Conservation (phyloP, 2,329 filamentous ascomycete species). For the Monosporascus ibericus region DNA sequence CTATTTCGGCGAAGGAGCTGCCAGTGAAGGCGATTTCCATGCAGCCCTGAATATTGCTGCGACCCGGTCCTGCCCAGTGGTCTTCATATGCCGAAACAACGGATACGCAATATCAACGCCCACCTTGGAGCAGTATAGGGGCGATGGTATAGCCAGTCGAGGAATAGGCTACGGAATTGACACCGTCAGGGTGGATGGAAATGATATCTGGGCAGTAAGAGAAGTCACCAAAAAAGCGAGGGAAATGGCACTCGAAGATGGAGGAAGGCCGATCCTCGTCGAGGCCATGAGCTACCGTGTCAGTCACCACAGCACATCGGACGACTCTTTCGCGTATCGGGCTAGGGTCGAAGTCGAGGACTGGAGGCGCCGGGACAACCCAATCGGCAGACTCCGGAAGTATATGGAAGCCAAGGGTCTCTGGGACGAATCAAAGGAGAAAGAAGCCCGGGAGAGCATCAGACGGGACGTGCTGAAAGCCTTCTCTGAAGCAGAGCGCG, state of each 20-base stretch:
- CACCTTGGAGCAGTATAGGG: slow-evolving; percentile 84
- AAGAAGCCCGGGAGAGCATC: slow-evolving; percentile 57
- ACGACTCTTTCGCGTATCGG: slow-evolving; percentile 95
- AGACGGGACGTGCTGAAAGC: slow-evolving; percentile 75
- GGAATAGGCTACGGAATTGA: slow-evolving; percentile 92
- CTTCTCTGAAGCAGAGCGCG: slow-evolving; percentile 76
- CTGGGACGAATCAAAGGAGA: slow-evolving; percentile 84
- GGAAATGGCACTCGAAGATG: slow-evolving; percentile 69
- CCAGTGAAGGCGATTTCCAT: slow-evolving; percentile 88
- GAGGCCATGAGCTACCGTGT: slow-evolving; percentile 99
- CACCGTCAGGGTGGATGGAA: slow-evolving; percentile 88
- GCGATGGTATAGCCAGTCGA: slow-evolving; percentile 82
- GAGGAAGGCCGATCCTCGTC: slow-evolving; percentile 78
- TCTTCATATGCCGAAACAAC: slow-evolving; percentile 91
- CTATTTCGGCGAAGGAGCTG: slow-evolving; percentile 88
- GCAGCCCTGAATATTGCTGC: slow-evolving; percentile 87
- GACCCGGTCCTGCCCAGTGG: slow-evolving; percentile 76
- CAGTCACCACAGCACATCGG: slow-evolving; percentile 91
- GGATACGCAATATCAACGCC: slow-evolving; percentile 88
- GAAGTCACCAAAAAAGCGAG: slow-evolving; percentile 75
- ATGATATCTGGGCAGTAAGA: slow-evolving; percentile 84
- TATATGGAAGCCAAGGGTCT: slow-evolving; percentile 79
- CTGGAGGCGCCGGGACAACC: slow-evolving; percentile 88
- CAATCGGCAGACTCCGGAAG: slow-evolving; percentile 77
- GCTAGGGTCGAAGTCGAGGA: slow-evolving; percentile 91